Percentiles rank a stretch among this genome's conserved stretches.
These are phyloP conservation scores for Saccharomycopsis fodiens DNA, from an alignment of 805 yeast species.

Conservation along the genomic window DNA sequence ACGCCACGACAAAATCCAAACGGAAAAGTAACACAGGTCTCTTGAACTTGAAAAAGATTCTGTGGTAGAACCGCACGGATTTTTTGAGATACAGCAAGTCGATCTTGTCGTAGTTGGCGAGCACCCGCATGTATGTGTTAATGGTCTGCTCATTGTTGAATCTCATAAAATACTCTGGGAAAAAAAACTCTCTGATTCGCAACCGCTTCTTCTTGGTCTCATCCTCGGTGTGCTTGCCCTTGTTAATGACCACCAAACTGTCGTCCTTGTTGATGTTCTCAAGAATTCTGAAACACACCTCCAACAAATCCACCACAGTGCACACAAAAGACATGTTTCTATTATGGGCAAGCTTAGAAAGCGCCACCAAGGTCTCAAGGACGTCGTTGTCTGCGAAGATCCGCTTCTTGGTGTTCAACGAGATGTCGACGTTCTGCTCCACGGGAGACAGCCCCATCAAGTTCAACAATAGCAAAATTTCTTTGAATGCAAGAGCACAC, in stretches of 20 bases:
- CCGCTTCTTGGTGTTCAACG: conserved; percentile 55
- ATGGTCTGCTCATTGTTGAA: conserved; percentile 56
- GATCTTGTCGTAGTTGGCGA: conserved; percentile 51
- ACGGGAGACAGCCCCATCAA: conserved; percentile 34
- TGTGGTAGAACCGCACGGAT: conserved; percentile 62
- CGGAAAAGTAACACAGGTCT: conserved; percentile 52
- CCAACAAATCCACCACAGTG: conserved; percentile 15
- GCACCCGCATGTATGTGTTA: conserved; percentile 54
- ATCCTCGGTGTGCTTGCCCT: conserved; percentile 10
- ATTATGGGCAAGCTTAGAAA: conserved; percentile 44
- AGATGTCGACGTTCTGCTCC: conserved; percentile 41
- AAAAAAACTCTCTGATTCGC: conserved; percentile 42
- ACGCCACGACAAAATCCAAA: conserved; percentile 60
- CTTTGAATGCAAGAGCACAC: conserved; percentile 57
- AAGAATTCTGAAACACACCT: conserved; percentile 30
- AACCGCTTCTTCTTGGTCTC: conserved; percentile 18
- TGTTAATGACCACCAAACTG: conserved; percentile 24
- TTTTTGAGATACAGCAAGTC: conserved; percentile 53
- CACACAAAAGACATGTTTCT: conserved; percentile 14
- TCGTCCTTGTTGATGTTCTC: conserved; percentile 38
- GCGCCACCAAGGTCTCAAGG: conserved; percentile 59
- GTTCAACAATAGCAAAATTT: conserved; percentile 41
- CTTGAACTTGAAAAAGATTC: conserved; percentile 58
- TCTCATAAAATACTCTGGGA: conserved; percentile 32
- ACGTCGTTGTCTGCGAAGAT: conserved; percentile 65